These are phyloP conservation scores for Beauveria medogensis DNA, from an alignment of 2,329 filamentous ascomycete species.

Conservation along the genomic window DNA sequence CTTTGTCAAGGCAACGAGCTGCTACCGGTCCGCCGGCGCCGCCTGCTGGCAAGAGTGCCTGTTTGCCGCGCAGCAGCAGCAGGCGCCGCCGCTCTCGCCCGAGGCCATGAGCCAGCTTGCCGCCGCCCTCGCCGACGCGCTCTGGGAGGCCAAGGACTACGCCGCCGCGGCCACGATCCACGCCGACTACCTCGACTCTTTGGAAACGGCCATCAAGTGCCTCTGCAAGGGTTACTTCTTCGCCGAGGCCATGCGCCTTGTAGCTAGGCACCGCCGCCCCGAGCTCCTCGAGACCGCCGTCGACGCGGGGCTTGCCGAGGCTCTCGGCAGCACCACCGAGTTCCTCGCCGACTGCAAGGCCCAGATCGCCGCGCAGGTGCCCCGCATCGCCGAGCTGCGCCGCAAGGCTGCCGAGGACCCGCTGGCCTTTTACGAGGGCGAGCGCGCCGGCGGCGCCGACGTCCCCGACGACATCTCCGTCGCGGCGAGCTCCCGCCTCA, in stretches of 20 bases:
- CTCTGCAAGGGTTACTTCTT: slow-evolving; percentile 86
- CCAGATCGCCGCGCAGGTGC: slow-evolving; percentile 77
- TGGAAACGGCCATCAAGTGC: slow-evolving; percentile 61
- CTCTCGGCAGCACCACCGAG: slow-evolving; percentile 75
- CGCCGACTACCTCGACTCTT: slow-evolving; percentile 68
- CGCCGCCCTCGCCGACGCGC: slow-evolving; percentile 64
- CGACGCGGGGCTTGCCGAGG: slow-evolving; percentile 72
- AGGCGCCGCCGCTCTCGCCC: slow-evolving; percentile 49
- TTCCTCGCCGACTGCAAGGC: slow-evolving; percentile 86
- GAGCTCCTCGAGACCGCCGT: slow-evolving; percentile 61
- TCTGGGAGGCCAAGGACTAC: slow-evolving; percentile 80
- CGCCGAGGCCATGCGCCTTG: slow-evolving; percentile 76
- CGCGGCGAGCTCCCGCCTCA: slow-evolving; percentile 70
- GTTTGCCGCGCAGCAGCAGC: slow-evolving; percentile 65
- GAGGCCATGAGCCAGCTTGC: slow-evolving; percentile 61
- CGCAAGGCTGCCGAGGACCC: slow-evolving; percentile 77
- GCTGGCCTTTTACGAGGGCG: slow-evolving; percentile 79
- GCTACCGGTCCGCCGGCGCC: slow-evolving; percentile 72
- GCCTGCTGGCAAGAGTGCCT: slow-evolving; percentile 85
- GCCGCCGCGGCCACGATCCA: slow-evolving; percentile 70
- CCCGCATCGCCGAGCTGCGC: slow-evolving; percentile 75
- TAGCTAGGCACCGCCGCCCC: slow-evolving; percentile 50
- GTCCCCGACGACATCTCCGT: slow-evolving; percentile 89
- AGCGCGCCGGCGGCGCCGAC: slow-evolving; percentile 55
- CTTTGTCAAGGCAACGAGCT: slow-evolving; percentile 65